Percentiles rank a stretch among this genome's conserved stretches.
These are phyloP conservation scores for Aureobasidium lini DNA, from an alignment of 2,329 filamentous ascomycete species.

Conservation along the genomic window DNA sequence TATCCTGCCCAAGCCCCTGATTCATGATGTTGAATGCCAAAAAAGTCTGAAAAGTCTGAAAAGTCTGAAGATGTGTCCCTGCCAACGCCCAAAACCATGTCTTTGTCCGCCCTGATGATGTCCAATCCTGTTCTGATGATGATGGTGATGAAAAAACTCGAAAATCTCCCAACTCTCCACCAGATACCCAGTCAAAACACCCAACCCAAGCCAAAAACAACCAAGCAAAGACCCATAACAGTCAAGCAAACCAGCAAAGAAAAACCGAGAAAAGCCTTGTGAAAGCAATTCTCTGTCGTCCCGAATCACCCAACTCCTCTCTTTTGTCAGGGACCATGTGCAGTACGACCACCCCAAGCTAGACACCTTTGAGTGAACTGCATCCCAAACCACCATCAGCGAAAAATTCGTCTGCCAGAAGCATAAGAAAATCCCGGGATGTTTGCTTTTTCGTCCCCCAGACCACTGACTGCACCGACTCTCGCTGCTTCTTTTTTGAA, in stretches of 20 bases:
- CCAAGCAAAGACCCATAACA: background rate
- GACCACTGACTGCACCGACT: background rate
- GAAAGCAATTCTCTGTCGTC: background rate
- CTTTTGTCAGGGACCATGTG: background rate
- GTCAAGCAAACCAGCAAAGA: constrained; percentile 7
- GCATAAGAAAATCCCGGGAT: constrained; percentile 1
- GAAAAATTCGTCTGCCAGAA: background rate
- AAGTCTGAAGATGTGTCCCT: background rate
- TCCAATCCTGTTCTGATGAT: background rate
- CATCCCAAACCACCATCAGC: background rate
- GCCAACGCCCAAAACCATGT: background rate
- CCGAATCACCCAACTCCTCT: background rate
- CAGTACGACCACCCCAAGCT: background rate
- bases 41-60: background rate
- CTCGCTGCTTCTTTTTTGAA: background rate
- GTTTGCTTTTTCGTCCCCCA: background rate
- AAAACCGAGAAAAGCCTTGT: background rate
- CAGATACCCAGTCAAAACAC: background rate
- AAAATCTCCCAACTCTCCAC: background rate
- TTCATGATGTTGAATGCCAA: background rate
- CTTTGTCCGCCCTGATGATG: background rate
- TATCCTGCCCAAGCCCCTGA: background rate
- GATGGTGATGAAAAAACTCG: background rate
- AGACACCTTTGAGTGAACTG: background rate
- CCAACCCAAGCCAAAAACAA: background rate